Evolutionary conservation across 139 green algal genomes (phyloP), one percentile per base, ranked within the genome.

Genomic region (Tetraselmis chui): DNA sequence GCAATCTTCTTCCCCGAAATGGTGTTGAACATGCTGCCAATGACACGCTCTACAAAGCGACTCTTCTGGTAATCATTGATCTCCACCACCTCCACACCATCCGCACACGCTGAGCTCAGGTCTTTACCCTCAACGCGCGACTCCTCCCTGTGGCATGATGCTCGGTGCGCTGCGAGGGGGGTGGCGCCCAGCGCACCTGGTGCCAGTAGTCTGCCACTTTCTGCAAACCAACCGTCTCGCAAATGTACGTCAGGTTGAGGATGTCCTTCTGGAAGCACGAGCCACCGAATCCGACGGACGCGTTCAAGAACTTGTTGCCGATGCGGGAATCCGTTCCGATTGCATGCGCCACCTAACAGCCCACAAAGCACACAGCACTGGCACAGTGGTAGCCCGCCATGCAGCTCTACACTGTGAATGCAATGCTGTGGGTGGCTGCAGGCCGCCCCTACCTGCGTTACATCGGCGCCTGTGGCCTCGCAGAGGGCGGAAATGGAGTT

Each of bases 241-340:
- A 98, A 86, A 99, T 98, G 89, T 99, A 99, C 2, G 86, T 85
- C 83, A 93, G 82, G 91, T 99, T 99, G 30, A 99, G 92, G 86
- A 99, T 99, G 83, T 99, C 96, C 89, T 99, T 99, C 90, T 99
- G 97, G 92, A 99, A 99, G 93, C 97, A 99, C 74, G 91, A 97
- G 80, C 97, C 97, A 59, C 97, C 97, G 90, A 99, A 99, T 81
- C 97, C 97, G 0, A 99, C 97, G 32, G 87, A 95, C 18, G 96
- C 92, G 83, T 98, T 96, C 59, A 99, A 87, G 90, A 99, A 99
- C 92, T 98, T 99, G 87, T 79, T 79, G 2, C 97, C 97, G 67
- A 99, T 98, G 76, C 97, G 93, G 11, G 88, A 94, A 88, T 99
- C 97, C 31, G 91, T 98, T 81, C 97, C 96, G 79, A 99, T 98